Evolutionary conservation across 306 rosid genomes (phyloP), one percentile per base, ranked within the genome.

Genomic region (Chamaecrista fasciculata): DNA sequence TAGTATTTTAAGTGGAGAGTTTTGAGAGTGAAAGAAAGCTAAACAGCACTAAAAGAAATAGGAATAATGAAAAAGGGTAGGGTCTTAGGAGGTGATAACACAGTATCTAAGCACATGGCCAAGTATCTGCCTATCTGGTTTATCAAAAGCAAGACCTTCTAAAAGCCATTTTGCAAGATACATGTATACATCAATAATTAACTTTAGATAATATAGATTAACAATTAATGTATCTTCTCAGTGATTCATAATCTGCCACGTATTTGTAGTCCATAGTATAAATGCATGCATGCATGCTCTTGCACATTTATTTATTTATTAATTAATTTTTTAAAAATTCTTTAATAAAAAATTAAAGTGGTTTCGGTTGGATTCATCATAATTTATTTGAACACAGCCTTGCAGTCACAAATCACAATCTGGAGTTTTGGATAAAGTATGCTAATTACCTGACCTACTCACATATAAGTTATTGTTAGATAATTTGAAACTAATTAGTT

Each of bases 91-190:
- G 40, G 68, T 40, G 49, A 68, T 72, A 48, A 55, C 43, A 68
- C 66, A 64, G 33, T 51, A 70, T 78, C 69, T 69, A 21, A 29
- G 75, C 77, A 77, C 74, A 77, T 76, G 86, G 75, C 59, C 56
- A 60, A 62, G 79, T 62, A 72, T 72, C 61, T 68, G 39, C 50
- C 19, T 25, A 42, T 65, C 62, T 72, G 31, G 66, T 7, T n/a
- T 53, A 60, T 64, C 55, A 66, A 59, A 71, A 37, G 69, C 20
- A 24, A 57, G 65, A 72, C n/a, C 56, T 16, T 15, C 57, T 59
- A 40, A 57, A 58, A 26, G 36, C 36, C 55, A 47, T 51, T 70
- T 73, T 73, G 33, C 60, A 64, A 57, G 82, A 66, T 73, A 24
- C 82, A 77, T 64, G 18, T n/a, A n/a, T n/a, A n/a, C n/a, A n/a